Conservation (phyloP, 129 eudicot species). For the Cynara cardunculus region DNA sequence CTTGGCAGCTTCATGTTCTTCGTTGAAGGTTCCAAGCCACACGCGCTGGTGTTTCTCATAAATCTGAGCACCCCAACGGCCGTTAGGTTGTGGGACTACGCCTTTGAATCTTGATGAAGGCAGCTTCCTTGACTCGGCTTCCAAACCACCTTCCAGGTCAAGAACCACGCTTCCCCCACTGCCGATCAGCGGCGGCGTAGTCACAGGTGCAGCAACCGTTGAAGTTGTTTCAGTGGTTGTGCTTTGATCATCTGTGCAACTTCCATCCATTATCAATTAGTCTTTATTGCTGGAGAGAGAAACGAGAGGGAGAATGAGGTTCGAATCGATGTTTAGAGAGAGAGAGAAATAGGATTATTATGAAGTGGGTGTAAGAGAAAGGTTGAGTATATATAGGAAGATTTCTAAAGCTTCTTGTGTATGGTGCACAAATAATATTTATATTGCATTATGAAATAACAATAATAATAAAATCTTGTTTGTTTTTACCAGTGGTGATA, state of each 20-base stretch:
- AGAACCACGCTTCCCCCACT: slow-evolving; percentile 57
- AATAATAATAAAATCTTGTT: neutral
- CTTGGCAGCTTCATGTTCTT: slow-evolving; percentile 76
- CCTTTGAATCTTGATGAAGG: slow-evolving; percentile 86
- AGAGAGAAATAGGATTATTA: neutral
- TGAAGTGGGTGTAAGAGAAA: slow-evolving; percentile 26
- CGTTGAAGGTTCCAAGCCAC: slow-evolving; percentile 91
- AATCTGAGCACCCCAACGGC: slow-evolving; percentile 96
- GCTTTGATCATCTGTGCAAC: slow-evolving; percentile 59
- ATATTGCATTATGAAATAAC: neutral
- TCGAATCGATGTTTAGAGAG: neutral
- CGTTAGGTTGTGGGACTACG: slow-evolving; percentile 97
- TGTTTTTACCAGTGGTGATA: slow-evolving; percentile 20
- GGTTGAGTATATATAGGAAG: slow-evolving; percentile 53
- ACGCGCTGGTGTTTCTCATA: slow-evolving; percentile 90
- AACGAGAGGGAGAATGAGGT: neutral
- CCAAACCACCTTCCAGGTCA: slow-evolving; percentile 58
- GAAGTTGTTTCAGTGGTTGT: slow-evolving; percentile 52
- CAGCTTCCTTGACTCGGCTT: slow-evolving; percentile 77
- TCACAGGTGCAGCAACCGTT: slow-evolving; percentile 27
- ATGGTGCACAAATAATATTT: slow-evolving; percentile 15
- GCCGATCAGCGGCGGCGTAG: slow-evolving; percentile 45
- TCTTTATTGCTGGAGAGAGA: slow-evolving; percentile 4
- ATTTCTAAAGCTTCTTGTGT: slow-evolving; percentile 15
- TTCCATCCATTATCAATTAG: slow-evolving; percentile 44